phyloP scores from a whole-genome alignment of 2,329 filamentous ascomycete species.

The Dactylella cylindrospora region DNA sequence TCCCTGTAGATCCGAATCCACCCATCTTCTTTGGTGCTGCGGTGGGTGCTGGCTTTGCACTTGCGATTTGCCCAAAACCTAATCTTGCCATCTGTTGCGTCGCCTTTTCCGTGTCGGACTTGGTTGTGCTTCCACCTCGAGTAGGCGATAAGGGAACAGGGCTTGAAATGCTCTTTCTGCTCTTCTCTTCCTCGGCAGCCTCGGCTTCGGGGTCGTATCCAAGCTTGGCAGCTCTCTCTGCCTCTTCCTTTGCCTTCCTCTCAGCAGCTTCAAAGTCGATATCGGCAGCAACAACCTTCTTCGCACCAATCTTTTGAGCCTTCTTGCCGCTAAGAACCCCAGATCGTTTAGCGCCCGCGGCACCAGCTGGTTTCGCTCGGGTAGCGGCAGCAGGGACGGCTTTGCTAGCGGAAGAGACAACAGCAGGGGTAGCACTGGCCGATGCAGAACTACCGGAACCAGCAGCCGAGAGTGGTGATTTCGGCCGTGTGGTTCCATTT shows the following conservation, averaged over 20 bases:
- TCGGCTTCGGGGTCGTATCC: conserved; percentile 94
- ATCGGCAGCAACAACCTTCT: conserved; percentile 70
- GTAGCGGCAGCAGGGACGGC: conserved; percentile 76
- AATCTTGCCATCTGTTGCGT: conserved; percentile 85
- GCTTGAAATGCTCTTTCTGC: conserved; percentile 53
- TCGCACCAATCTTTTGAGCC: conserved; percentile 78
- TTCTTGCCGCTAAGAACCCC: conserved; percentile 87
- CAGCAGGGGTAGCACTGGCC: conserved; percentile 60
- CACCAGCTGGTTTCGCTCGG: conserved; percentile 65
- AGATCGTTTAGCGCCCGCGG: conserved; percentile 70
- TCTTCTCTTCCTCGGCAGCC: conserved; percentile 56
- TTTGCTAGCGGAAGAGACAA: conserved; percentile 20
- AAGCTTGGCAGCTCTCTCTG: conserved; percentile 89
- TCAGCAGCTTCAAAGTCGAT: conserved; percentile 83
- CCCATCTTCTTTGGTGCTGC: conserved; percentile 73
- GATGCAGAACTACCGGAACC: conserved; percentile 57
- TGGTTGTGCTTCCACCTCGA: conserved; percentile 60
- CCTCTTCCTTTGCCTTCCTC: conserved; percentile 95
- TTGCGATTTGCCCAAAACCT: conserved; percentile 82
- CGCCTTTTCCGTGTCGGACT: conserved; percentile 75
- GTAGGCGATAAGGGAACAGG: conserved; percentile 57
- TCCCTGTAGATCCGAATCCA: conserved; percentile 81
- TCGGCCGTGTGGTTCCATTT: conserved; percentile 71
- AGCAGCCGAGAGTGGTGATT: conserved; percentile 74
- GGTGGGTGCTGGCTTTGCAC: conserved; percentile 61